phyloP scores from a whole-genome alignment of 352 stramenopile species.

The Globisporangium ultimum region DNA sequence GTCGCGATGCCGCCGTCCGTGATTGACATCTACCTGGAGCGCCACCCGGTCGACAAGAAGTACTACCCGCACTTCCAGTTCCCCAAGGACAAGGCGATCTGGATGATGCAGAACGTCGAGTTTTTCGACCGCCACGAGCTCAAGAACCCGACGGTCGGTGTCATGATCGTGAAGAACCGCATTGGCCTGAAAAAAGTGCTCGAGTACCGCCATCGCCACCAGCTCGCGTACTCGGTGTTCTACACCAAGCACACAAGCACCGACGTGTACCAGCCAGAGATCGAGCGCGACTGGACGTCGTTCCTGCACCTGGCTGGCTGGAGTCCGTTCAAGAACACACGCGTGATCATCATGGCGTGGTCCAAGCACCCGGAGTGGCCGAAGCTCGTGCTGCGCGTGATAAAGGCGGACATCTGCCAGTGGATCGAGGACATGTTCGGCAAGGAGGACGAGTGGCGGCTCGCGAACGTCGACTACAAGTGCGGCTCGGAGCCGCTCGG shows the following conservation, averaged over 20 bases:
- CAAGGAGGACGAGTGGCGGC: slow-evolving; percentile 34
- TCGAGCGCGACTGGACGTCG: slow-evolving; percentile 66
- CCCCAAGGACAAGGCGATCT: slow-evolving; percentile 69
- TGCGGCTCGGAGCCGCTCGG: slow-evolving; percentile 53
- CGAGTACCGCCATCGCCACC: slow-evolving; percentile 72
- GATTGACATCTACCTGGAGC: slow-evolving; percentile 77
- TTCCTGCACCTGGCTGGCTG: slow-evolving; percentile 69
- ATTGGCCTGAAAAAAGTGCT: slow-evolving; percentile 80
- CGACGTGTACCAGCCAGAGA: slow-evolving; percentile 53
- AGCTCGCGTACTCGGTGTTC: slow-evolving; percentile 73
- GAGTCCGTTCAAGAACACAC: slow-evolving; percentile 80
- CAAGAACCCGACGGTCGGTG: slow-evolving; percentile 55
- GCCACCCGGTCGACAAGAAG: slow-evolving; percentile 67
- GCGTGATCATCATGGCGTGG: slow-evolving; percentile 68
- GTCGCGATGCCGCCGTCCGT: slow-evolving; percentile 64
- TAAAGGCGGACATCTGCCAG: slow-evolving; percentile 54
- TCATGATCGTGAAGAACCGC: slow-evolving; percentile 84
- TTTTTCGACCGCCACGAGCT: slow-evolving; percentile 83
- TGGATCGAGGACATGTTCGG: slow-evolving; percentile 69
- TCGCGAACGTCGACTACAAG: slow-evolving; percentile 77
- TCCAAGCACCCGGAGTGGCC: slow-evolving; percentile 72
- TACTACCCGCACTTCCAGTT: slow-evolving; percentile 59
- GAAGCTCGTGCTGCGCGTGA: slow-evolving; percentile 62
- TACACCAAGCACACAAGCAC: slow-evolving; percentile 83
- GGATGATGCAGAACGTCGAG: slow-evolving; percentile 86